These are phyloP conservation scores for Penicillium olsonii DNA, from an alignment of 2,329 filamentous ascomycete genomes.

Conservation along the genomic window DNA sequence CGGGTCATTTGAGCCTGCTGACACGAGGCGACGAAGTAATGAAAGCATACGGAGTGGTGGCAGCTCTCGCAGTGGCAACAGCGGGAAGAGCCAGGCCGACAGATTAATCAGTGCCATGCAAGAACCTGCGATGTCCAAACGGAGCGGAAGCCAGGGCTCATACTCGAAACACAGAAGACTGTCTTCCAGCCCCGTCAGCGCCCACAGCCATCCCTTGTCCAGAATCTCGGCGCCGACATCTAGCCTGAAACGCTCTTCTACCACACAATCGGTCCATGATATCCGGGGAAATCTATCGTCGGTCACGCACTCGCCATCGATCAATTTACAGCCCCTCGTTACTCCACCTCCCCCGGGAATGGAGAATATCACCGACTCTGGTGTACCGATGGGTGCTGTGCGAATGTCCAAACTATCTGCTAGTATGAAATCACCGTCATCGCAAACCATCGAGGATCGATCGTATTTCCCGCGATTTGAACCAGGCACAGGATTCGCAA, in stretches of 20 bases:
- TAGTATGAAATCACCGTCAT: constrained; percentile 9
- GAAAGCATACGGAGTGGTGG: constrained; percentile 34
- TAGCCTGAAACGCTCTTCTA: constrained; percentile 3
- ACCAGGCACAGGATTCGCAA: not conserved
- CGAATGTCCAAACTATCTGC: constrained; percentile 27
- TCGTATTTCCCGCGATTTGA: constrained; percentile 22
- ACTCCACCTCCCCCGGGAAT: constrained; percentile 29
- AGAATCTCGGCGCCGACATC: constrained; percentile 5
- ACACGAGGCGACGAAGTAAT: constrained; percentile 21
- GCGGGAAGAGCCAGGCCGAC: constrained; percentile 42
- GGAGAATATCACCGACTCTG: constrained; percentile 35
- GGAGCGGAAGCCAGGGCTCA: constrained; percentile 15
- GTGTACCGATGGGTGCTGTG: constrained; percentile 34
- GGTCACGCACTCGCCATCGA: constrained; percentile 16
- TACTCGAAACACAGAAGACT: constrained; percentile 5
- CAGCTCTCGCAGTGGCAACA: constrained; percentile 30
- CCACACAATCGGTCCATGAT: constrained; percentile 6
- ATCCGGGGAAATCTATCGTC: constrained; percentile 14
- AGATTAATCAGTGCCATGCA: constrained; percentile 46
- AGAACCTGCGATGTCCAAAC: constrained; percentile 31
- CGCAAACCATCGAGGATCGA: constrained; percentile 3
- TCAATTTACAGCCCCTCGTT: constrained; percentile 18
- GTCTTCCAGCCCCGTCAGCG: constrained; percentile 12
- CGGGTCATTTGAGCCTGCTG: constrained; percentile 19
- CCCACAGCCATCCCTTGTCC: not conserved